phyloP scores from a whole-genome alignment of 208 protist genomes.

The Spongospora subterranea region DNA sequence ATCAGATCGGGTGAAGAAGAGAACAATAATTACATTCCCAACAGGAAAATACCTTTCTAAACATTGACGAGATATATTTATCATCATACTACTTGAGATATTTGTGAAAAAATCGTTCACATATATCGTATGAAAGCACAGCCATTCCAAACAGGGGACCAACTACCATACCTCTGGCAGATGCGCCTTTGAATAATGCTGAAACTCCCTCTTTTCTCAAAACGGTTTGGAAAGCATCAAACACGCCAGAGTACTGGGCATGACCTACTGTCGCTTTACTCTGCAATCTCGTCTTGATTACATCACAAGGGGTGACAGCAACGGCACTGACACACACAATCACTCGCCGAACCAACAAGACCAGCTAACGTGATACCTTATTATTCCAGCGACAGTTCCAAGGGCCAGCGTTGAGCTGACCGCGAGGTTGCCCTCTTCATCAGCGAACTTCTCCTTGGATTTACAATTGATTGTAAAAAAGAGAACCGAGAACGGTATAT shows the following conservation, averaged over 20 bases:
- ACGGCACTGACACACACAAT: neutral
- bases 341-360: neutral
- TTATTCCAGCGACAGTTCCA: neutral
- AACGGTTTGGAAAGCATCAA: neutral
- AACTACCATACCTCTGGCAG: constrained; percentile 15
- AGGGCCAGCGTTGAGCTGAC: neutral
- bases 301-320: neutral
- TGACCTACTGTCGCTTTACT: neutral
- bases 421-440: neutral
- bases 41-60: neutral
- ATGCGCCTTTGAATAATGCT: constrained; percentile 33
- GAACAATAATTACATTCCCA: neutral
- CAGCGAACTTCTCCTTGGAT: neutral
- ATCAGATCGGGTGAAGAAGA: neutral
- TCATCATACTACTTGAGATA: constrained; percentile 1
- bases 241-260: neutral
- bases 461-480: constrained; percentile 51
- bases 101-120: neutral
- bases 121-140: constrained; percentile 36
- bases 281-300: constrained; percentile 48
- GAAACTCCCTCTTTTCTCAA: neutral
- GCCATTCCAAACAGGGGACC: constrained; percentile 21
- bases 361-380: no score
- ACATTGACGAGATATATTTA: no score
- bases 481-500: constrained; percentile 42